Base-by-base conservation (phyloP, 1,284 basidiomycete genomes). In the Bondarzewia mesenterica region DNA sequence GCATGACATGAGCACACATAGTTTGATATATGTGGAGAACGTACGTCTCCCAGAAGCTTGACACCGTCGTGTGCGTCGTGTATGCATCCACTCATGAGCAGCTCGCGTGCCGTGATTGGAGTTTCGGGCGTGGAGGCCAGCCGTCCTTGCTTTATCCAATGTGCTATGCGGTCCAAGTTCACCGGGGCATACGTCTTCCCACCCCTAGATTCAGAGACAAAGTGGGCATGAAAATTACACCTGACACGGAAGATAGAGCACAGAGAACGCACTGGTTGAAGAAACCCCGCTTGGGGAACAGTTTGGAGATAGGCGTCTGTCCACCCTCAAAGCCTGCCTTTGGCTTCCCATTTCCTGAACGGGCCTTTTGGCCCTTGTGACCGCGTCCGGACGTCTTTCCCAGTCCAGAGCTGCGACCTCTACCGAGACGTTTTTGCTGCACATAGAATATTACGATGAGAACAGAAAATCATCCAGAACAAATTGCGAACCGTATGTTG, bases 361-460 rank as follows among this genome's bases (percentile, higher is more conserved):
- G 82, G 39, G 94, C 87, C 52, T 94, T 95, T 66, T 96, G 93
- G 59, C 95, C 95, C 62, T 99, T 99, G 67, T 92, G 82, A 70
- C 95, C 95, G 48, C 92, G 80, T 53, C 93, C 93, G 4, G 93
- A 85, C 0, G 93, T 97, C 50, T 92, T 87, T 58, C 95, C 95
- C 56, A 89, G 80, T 25, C 87, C 88, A 1, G 92, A 93, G 18
- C 88, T 88, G 66, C 90, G 85, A 64, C 95, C 95, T 62, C 95
- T 78, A 65, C 95, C 95, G 37, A 95, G 78, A 62, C 95, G 88
- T 78, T 93, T 93, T 82, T 88, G 83, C 93, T 93, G 57, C 20
- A 36, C 5, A 40, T 36, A 21, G 32, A 51, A 48, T 22, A 36
- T 47, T 22, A 23, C 4, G 14, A 18, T 18, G 3, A 22, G 38